These are phyloP conservation scores for Xeromyces bisporus DNA, from an alignment of 495 filamentous ascomycete species.

Conservation along the genomic window DNA sequence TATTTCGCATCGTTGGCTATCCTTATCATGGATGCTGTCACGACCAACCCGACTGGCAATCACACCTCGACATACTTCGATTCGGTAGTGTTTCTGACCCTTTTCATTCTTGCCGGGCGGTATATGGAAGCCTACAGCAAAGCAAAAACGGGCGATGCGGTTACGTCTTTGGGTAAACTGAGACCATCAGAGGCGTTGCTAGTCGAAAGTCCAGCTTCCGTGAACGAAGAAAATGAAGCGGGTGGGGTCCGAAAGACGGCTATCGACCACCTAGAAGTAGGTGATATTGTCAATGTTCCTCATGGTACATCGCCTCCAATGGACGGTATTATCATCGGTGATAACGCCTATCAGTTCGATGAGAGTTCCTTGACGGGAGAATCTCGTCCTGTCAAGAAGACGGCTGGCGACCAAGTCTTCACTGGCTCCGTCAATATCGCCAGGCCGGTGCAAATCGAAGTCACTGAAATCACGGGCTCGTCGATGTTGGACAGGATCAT, in stretches of 20 bases:
- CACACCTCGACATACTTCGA: constrained; percentile 72
- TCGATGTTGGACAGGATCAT: constrained; percentile 93
- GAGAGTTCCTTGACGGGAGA: constrained; percentile 88
- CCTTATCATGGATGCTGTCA: constrained; percentile 49
- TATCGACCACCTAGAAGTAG: constrained; percentile 68
- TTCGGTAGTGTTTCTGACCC: constrained; percentile 81
- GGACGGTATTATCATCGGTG: constrained; percentile 51
- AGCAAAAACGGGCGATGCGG: constrained; percentile 76
- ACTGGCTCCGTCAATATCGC: constrained; percentile 78
- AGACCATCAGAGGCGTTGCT: constrained; percentile 66
- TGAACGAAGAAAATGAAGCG: constrained; percentile 2
- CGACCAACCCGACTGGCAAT: constrained; percentile 14
- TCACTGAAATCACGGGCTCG: constrained; percentile 53
- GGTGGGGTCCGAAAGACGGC: constrained; percentile 27
- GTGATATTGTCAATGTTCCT: constrained; percentile 59
- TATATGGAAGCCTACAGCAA: constrained; percentile 87
- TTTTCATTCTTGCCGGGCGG: constrained; percentile 72
- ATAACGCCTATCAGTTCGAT: constrained; percentile 55
- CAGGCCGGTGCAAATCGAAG: constrained; percentile 46
- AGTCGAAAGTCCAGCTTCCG: constrained; percentile 18
- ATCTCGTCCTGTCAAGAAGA: constrained; percentile 59
- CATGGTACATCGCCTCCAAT: constrained; percentile 74
- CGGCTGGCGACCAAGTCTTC: constrained; percentile 52
- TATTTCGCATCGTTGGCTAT: constrained; percentile 73
- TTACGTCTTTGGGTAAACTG: constrained; percentile 60